Conservation (phyloP, 192 early-diverging fungal species). For the Martensiomyces pterosporus region DNA sequence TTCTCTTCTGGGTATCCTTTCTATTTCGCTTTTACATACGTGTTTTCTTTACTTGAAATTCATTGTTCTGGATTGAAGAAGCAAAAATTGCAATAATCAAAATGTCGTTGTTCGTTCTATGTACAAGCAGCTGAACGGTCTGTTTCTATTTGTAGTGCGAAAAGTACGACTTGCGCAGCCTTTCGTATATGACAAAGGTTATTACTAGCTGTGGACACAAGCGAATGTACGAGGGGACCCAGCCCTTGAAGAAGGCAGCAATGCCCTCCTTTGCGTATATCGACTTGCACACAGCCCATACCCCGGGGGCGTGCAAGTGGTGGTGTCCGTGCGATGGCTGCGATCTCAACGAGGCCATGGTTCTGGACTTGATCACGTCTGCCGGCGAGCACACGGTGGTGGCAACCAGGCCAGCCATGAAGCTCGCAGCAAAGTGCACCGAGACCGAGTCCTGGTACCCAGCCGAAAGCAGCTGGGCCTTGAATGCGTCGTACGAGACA, state of each 20-base stretch:
- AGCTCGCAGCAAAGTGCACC: constrained; percentile 68
- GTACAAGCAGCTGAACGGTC: too few species aligned
- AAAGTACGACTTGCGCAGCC: constrained; percentile 53
- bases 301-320: constrained; percentile 21
- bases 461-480: constrained; percentile 57
- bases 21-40: too few species aligned
- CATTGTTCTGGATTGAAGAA: too few species aligned
- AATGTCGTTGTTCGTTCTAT: too few species aligned
- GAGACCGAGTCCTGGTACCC: constrained; percentile 58
- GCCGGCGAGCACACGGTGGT: constrained; percentile 76
- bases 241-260: constrained; percentile 74
- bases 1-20: too few species aligned
- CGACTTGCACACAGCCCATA: constrained; percentile 21
- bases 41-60: too few species aligned
- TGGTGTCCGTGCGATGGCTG: constrained; percentile 14
- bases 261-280: constrained; percentile 63
- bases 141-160: constrained; percentile 13
- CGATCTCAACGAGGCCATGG: constrained; percentile 59
- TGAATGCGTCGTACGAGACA: constrained; percentile 72
- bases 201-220: constrained; percentile 79
- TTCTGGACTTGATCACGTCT: constrained; percentile 78
- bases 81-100: constrained; percentile 1
- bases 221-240: constrained; percentile 74
- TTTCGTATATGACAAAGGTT: constrained; percentile 78
- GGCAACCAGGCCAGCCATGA: constrained; percentile 68